Evolutionary conservation across 116 monocot species (phyloP).

Genomic region (Phalaenopsis hybrid): DNA sequence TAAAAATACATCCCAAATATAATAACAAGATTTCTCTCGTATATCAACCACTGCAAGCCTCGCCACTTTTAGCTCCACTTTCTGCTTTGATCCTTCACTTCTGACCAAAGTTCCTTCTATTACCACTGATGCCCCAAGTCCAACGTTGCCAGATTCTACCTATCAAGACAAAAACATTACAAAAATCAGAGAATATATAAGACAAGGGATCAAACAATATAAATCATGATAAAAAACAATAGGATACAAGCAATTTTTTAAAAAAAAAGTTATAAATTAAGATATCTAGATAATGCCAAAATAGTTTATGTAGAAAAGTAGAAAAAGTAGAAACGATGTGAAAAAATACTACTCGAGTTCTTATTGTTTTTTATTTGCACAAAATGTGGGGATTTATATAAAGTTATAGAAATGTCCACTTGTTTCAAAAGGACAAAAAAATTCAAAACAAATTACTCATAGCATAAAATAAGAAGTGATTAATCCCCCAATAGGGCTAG

Average conservation of each 20-base stretch:
- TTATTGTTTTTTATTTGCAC: too few relatives aligned
- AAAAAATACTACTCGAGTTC: too few relatives aligned
- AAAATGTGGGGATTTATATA: too few relatives aligned
- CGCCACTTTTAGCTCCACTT: constrained; percentile 81
- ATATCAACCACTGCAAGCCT: constrained; percentile 57
- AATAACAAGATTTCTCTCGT: background rate
- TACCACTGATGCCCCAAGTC: constrained; percentile 66
- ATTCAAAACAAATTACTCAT: too few relatives aligned
- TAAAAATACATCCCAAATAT: background rate
- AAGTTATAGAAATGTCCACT: too few relatives aligned
- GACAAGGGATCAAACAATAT: background rate
- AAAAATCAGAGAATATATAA: background rate
- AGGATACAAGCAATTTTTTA: background rate
- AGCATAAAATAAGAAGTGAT: too few relatives aligned
- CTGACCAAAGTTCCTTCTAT: constrained; percentile 66
- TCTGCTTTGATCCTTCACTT: constrained; percentile 92
- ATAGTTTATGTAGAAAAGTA: too few relatives aligned
- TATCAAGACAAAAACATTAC: constrained; percentile 14
- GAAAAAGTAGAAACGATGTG: too few relatives aligned
- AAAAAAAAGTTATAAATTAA: background rate
- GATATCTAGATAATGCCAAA: background rate
- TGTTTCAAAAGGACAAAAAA: too few relatives aligned
- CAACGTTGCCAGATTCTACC: constrained; percentile 69
- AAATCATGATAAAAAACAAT: background rate
- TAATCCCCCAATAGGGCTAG: too few relatives aligned